Conservation (phyloP, 2,329 filamentous ascomycete species). For the Stemphylium beticola region DNA sequence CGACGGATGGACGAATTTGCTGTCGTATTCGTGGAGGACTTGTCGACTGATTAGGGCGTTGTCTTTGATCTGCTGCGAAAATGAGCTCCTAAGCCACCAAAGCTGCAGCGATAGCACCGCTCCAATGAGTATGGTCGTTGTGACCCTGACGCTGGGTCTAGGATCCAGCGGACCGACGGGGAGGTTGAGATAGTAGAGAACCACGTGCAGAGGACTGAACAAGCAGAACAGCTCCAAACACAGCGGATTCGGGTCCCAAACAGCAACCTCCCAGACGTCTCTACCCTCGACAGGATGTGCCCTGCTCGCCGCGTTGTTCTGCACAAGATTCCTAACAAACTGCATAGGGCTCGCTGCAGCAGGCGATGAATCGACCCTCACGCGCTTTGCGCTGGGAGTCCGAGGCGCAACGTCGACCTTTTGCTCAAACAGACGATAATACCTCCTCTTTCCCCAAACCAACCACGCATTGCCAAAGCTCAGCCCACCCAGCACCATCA, state of each 20-base stretch:
- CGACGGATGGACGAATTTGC: conserved; percentile 89
- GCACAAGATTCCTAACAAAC: conserved; percentile 70
- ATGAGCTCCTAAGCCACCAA: conserved; percentile 72
- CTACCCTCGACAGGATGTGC: conserved; percentile 80
- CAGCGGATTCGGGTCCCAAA: conserved; percentile 92
- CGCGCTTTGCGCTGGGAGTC: conserved; percentile 86
- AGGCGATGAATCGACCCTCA: conserved; percentile 85
- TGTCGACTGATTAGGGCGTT: conserved; percentile 84
- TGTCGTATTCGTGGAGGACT: conserved; percentile 93
- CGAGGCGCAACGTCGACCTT: conserved; percentile 76
- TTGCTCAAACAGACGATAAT: conserved; percentile 90
- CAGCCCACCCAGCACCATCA: conserved; percentile 70
- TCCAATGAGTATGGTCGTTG: conserved; percentile 80
- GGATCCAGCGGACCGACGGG: conserved; percentile 78
- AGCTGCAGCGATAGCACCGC: conserved; percentile 78
- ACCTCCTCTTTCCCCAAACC: conserved; percentile 79
- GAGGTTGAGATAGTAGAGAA: conserved; percentile 87
- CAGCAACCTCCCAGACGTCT: conserved; percentile 92
- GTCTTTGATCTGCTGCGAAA: conserved; percentile 86
- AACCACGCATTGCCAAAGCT: conserved; percentile 81
- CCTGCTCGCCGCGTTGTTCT: conserved; percentile 77
- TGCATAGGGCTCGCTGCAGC: conserved; percentile 78
- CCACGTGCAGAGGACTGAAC: conserved; percentile 92
- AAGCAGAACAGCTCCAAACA: conserved; percentile 83
- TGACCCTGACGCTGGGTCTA: conserved; percentile 82